A percentile compares a stretch with the other conserved stretches of the same genome.
These are phyloP conservation scores for Pittosporum tobira DNA, from an alignment of 129 eudicot species.

Conservation along the genomic window DNA sequence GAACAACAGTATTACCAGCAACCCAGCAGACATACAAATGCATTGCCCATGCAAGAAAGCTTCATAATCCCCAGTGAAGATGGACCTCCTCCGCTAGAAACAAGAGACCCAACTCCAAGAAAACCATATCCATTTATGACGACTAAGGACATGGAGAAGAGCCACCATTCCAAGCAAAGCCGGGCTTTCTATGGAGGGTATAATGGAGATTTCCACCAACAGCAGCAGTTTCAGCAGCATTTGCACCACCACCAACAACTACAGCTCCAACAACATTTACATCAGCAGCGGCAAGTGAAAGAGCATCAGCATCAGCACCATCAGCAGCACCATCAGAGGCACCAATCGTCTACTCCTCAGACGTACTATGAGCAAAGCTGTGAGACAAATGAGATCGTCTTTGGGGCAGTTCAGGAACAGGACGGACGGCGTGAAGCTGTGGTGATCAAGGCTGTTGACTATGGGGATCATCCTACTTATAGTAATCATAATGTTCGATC, in stretches of 20 bases:
- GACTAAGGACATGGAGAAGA: slow-evolving; percentile 37
- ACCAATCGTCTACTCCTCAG: slow-evolving; percentile 44
- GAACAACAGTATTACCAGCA: slow-evolving; percentile 52
- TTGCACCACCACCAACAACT: slow-evolving; percentile 37
- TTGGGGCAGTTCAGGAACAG: slow-evolving; percentile 94
- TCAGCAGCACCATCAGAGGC: slow-evolving; percentile 63
- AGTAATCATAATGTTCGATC: slow-evolving; percentile 50
- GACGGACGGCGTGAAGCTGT: slow-evolving; percentile 60
- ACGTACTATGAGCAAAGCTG: slow-evolving; percentile 50
- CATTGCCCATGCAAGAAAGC: slow-evolving; percentile 83
- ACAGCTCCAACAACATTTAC: slow-evolving; percentile 46
- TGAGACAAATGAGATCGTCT: slow-evolving; percentile 76
- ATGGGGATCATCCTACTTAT: slow-evolving; percentile 45
- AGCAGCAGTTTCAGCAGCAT: slow-evolving; percentile 34
- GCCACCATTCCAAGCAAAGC: slow-evolving; percentile 51
- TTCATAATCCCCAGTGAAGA: slow-evolving; percentile 56
- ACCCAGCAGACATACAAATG: slow-evolving; percentile 27
- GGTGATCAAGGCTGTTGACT: slow-evolving; percentile 86
- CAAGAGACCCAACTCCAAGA: slow-evolving; percentile 45
- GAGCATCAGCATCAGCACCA: slow-evolving; percentile 23
- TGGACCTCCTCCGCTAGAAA: slow-evolving; percentile 57
- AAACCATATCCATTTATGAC: slow-evolving; percentile 31
- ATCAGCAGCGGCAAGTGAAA: slow-evolving; percentile 40
- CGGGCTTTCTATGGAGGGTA: slow-evolving; percentile 31
- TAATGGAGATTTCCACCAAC: slow-evolving; percentile 37